These are phyloP conservation scores for Alternaria tenuissima DNA, from an alignment of 2,329 filamentous ascomycete species.

Conservation along the genomic window DNA sequence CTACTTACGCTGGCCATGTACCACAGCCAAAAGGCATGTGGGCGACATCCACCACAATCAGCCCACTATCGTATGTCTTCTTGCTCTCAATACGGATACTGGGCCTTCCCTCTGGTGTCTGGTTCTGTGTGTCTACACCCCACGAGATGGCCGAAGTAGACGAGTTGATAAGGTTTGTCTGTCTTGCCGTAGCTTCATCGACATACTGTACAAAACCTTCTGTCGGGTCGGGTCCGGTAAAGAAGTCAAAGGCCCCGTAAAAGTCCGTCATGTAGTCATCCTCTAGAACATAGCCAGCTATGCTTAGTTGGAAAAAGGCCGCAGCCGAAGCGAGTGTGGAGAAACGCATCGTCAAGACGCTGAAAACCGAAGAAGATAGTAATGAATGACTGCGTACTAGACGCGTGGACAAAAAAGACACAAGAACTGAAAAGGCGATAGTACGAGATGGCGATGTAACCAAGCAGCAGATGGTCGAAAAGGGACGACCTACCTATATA, in stretches of 20 bases:
- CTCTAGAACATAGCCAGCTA: slow-evolving; percentile 53
- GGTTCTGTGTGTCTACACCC: slow-evolving; percentile 55
- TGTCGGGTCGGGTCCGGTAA: slow-evolving; percentile 55
- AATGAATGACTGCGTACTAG: slow-evolving; percentile 47
- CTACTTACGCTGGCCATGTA: slow-evolving; percentile 58
- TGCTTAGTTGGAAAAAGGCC: slow-evolving; percentile 46
- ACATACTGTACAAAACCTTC: slow-evolving; percentile 55
- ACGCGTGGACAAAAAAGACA: slow-evolving; percentile 38
- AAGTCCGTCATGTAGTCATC: slow-evolving; percentile 55
- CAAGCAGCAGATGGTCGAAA: slow-evolving; percentile 15
- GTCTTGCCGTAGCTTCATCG: slow-evolving; percentile 47
- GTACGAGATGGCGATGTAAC: slow-evolving; percentile 26
- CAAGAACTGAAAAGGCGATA: slow-evolving; percentile 28
- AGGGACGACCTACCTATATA: slow-evolving; percentile 37
- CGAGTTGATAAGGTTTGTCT: slow-evolving; percentile 52
- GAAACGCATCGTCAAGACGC: slow-evolving; percentile 48
- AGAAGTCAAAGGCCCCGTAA: slow-evolving; percentile 57
- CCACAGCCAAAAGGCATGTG: slow-evolving; percentile 63
- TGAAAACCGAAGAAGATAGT: slow-evolving; percentile 25
- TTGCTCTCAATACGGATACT: slow-evolving; percentile 59
- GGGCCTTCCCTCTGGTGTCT: slow-evolving; percentile 51
- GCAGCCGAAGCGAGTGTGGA: slow-evolving; percentile 45
- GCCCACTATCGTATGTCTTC: slow-evolving; percentile 56
- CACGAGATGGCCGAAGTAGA: slow-evolving; percentile 52
- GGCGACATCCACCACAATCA: slow-evolving; percentile 60